Percentiles rank a stretch among this genome's conserved stretches.
Conservation (phyloP, 768 basidiomycete genomes). For the Saitozyma podzolica region DNA sequence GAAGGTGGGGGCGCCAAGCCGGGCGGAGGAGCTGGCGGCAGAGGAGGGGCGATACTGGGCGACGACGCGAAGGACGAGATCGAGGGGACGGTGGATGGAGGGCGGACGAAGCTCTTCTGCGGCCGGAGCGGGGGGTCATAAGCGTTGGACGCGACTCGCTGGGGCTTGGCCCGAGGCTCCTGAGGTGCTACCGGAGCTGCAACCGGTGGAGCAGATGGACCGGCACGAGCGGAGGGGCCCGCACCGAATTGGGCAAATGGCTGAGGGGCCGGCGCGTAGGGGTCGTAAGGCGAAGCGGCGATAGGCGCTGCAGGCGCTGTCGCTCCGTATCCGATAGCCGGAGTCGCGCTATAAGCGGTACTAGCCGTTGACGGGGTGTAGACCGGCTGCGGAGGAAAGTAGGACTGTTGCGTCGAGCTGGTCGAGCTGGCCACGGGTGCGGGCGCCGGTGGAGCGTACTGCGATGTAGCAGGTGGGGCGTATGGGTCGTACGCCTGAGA, state of each 20-base stretch:
- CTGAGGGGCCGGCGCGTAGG: constrained; percentile 13
- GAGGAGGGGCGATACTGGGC: constrained; percentile 11
- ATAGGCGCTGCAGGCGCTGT: not conserved
- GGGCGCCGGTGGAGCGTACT: not conserved
- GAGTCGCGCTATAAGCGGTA: no score
- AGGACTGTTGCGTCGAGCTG: not conserved
- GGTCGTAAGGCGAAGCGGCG: constrained; percentile 19
- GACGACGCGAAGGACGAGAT: constrained; percentile 18
- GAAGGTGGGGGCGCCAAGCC: not conserved
- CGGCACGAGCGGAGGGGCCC: not conserved
- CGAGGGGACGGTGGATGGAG: constrained; percentile 15
- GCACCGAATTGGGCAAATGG: constrained; percentile 5
- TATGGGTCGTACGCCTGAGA: constrained; percentile 16
- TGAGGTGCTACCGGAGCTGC: constrained; percentile 18
- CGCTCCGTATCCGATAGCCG: not conserved
- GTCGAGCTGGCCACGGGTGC: not conserved
- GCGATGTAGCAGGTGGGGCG: constrained; percentile 13
- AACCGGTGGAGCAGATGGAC: constrained; percentile 7
- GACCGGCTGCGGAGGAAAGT: not conserved
- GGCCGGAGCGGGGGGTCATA: constrained; percentile 44
- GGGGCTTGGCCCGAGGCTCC: constrained; percentile 10
- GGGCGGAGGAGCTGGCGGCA: constrained; percentile 6
- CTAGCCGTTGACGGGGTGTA: not conserved
- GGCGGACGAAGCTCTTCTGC: constrained; percentile 36
- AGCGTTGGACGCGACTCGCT: constrained; percentile 34